Conservation (phyloP, 768 basidiomycete species). For the Pulveroboletus sp. region DNA sequence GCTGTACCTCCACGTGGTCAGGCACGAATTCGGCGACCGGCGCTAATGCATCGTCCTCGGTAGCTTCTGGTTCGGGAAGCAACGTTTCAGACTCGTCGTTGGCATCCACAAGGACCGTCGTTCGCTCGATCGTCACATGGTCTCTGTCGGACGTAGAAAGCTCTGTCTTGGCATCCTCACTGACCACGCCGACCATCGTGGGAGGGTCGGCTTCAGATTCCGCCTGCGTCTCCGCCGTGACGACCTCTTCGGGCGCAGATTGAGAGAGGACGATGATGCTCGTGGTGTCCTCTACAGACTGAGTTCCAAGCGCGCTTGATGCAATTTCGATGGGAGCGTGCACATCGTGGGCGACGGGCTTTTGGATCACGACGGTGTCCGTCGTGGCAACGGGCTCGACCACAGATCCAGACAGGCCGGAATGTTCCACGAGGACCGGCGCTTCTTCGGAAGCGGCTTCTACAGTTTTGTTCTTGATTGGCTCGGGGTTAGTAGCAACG, state of each 20-base stretch:
- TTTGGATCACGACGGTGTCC: conserved; percentile 2
- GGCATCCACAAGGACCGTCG: background rate
- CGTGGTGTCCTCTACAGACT: conserved; percentile 6
- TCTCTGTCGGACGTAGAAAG: background rate
- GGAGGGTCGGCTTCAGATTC: background rate
- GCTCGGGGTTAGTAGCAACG: background rate
- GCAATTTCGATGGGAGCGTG: conserved; percentile 3
- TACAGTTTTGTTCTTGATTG: background rate
- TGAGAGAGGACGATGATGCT: background rate
- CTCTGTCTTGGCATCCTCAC: background rate
- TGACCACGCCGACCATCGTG: background rate
- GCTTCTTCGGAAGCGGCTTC: background rate
- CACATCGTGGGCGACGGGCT: background rate
- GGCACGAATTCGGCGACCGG: background rate
- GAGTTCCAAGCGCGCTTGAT: conserved; percentile 6
- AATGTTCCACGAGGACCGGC: background rate
- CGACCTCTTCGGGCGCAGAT: conserved; percentile 1
- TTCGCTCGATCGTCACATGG: background rate
- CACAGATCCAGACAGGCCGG: background rate
- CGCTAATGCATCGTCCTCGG: background rate
- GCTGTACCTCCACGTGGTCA: background rate
- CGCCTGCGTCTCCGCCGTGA: background rate
- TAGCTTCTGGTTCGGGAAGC: background rate
- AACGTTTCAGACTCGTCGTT: background rate
- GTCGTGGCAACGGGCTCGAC: background rate